Evolutionary conservation across 2,329 filamentous ascomycete species (phyloP).

Genomic region (Penicillium sp.): DNA sequence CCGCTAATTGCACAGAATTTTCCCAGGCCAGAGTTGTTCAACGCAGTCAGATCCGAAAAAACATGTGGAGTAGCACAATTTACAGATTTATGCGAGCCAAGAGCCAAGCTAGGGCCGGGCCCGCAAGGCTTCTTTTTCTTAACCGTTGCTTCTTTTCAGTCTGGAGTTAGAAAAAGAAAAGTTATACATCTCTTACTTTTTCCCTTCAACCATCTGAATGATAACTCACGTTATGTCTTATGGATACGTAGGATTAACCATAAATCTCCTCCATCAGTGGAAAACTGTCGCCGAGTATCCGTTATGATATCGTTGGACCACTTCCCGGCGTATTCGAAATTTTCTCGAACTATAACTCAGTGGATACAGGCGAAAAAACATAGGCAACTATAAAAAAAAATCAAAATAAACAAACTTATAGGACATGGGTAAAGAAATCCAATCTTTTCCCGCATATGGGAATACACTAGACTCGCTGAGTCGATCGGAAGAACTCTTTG

Average conservation of each 20-base stretch:
- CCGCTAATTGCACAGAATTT: too few species aligned
- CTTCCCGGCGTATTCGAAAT: not conserved
- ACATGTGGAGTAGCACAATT: not conserved
- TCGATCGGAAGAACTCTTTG: not conserved
- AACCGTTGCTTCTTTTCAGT: constrained; percentile 1
- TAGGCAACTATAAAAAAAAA: not conserved
- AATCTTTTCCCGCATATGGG: not conserved
- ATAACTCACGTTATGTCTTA: constrained; percentile 1
- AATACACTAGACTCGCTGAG: not conserved
- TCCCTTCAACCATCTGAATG: not conserved
- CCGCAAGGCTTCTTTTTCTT: not conserved
- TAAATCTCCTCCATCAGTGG: not conserved
- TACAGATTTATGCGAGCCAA: not conserved
- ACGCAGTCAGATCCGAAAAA: not conserved
- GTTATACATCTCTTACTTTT: not conserved
- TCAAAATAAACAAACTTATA: not conserved
- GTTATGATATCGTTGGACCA: constrained; percentile 8
- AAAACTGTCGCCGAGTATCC: constrained; percentile 1
- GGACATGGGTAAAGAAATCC: not conserved
- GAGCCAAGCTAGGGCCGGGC: constrained; percentile 3
- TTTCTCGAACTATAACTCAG: constrained; percentile 3
- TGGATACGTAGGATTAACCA: not conserved
- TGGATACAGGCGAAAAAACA: not conserved
- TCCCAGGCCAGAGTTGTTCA: too few species aligned
- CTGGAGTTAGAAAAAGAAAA: not conserved